Conservation (phyloP, 371 early-diverging fungal species). For the Syncephalastrum sp. region DNA sequence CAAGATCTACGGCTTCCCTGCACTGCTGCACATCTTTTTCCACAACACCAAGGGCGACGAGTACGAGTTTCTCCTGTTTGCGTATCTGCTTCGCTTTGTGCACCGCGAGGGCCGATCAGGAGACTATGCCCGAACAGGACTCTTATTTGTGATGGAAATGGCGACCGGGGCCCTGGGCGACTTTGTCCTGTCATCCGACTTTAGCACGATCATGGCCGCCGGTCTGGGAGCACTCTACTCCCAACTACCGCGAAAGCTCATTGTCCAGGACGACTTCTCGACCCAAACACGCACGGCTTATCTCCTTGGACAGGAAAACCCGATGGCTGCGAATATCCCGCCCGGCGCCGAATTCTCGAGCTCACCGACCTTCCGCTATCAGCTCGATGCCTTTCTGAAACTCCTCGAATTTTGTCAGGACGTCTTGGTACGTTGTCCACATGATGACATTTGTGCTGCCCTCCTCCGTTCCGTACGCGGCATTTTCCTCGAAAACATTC, state of each 20-base stretch:
- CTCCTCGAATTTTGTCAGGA: slow-evolving; percentile 85
- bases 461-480: slow-evolving; percentile 69
- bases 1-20: slow-evolving; percentile 89
- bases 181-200: slow-evolving; percentile 81
- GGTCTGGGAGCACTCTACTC: slow-evolving; percentile 90
- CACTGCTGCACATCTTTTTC: slow-evolving; percentile 88
- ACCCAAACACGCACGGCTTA: slow-evolving; percentile 41
- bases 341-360: slow-evolving; percentile 52
- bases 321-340: slow-evolving; percentile 4
- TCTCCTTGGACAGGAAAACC: slow-evolving; percentile 41
- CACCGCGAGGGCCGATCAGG: slow-evolving; percentile 87
- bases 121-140: slow-evolving; percentile 89
- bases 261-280: slow-evolving; percentile 48
- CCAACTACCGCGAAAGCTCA: slow-evolving; percentile 83
- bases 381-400: slow-evolving; percentile 77
- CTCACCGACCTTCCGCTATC: slow-evolving; percentile 66
- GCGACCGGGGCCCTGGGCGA: slow-evolving; percentile 71
- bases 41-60: slow-evolving; percentile 68
- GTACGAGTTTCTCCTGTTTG: slow-evolving; percentile 83
- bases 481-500: slow-evolving; percentile 81
- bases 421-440: slow-evolving; percentile 78
- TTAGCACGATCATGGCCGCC: slow-evolving; percentile 79
- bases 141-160: slow-evolving; percentile 86
- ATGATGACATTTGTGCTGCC: slow-evolving; percentile 59
- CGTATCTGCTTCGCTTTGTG: slow-evolving; percentile 83